Percentiles rank a stretch among this genome's conserved stretches.
phyloP scores from a whole-genome alignment of 73 alveolate species.

The Urostyla sp. region DNA sequence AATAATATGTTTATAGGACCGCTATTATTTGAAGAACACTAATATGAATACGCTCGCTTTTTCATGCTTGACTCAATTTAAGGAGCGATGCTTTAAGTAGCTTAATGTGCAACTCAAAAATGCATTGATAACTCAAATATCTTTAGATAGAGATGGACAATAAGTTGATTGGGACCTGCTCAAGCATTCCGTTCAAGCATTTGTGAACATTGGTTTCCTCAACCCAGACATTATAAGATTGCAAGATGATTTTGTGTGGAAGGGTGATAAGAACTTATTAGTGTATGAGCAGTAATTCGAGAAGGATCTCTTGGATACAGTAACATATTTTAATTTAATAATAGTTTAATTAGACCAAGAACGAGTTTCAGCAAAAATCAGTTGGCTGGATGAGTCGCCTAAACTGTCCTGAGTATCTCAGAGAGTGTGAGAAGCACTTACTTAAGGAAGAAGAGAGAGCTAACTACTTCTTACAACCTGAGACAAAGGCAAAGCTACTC shows the following conservation, averaged over 20 bases:
- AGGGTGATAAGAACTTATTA: constrained; percentile 63
- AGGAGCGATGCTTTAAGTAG: constrained; percentile 50
- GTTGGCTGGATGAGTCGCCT: constrained; percentile 66
- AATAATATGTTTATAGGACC: constrained; percentile 47
- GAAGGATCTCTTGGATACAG: constrained; percentile 29
- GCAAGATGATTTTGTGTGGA: constrained; percentile 74
- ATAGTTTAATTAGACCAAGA: constrained; percentile 19
- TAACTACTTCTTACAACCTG: constrained; percentile 70
- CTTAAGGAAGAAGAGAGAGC: constrained; percentile 83
- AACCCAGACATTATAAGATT: constrained; percentile 58
- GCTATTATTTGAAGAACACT: constrained; percentile 71
- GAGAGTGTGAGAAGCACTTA: constrained; percentile 70
- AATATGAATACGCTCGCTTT: constrained; percentile 51
- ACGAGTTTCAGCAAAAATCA: constrained; percentile 57
- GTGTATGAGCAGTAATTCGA: constrained; percentile 71
- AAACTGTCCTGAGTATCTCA: constrained; percentile 84
- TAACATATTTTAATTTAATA: neutral
- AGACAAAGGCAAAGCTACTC: constrained; percentile 66
- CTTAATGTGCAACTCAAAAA: constrained; percentile 9
- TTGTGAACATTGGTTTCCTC: constrained; percentile 61
- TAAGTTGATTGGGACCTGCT: constrained; percentile 55
- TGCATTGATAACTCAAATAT: constrained; percentile 57
- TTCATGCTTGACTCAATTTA: constrained; percentile 61
- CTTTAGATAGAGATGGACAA: constrained; percentile 59
- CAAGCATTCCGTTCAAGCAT: constrained; percentile 45